Base-by-base conservation (phyloP, 2,329 filamentous ascomycete species). In the Tolypocladium ophioglossoides region DNA sequence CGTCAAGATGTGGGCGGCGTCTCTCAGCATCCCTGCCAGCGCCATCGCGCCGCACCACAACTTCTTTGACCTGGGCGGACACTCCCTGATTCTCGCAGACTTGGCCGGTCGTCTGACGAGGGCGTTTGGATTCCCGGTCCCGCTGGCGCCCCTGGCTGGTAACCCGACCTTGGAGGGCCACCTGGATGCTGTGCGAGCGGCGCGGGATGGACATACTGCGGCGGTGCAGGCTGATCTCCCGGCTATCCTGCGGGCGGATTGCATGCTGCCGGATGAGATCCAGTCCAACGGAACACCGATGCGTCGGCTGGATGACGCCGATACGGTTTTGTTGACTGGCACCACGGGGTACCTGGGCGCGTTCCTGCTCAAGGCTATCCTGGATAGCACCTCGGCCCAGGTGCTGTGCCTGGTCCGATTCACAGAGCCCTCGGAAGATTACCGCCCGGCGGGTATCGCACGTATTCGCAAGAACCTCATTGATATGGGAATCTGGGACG, bases 51-150 rank as follows among this genome's bases (percentile, higher is more conserved):
- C 74, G 2, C 83, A 88, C 57, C 84, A 89, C 66, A 86, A 84
- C 66, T 92, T 92, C 69, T 92, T 91, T 65, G 88, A 91, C 56
- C 73, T 92, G 2, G 88, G 88, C 38, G 88, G 88, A 0, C 88
- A 92, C 68, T 91, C 87, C 0, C 72, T 92, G 52, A 83, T 83
- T 2, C 78, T 92, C n/a, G 88, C 88, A 0, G 85, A 90, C 56
- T 76, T 92, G 30, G 83, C 87, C n/a, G 83, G 83, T 30, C 81
- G 83, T 37, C 67, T 91, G 16, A 83, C 85, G 0, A 81, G 81
- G 55, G 78, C 78, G 0, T 90, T 89, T 62, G 87, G 86, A 5
- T 87, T 91, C 65, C 79, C 84, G 0, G 80, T 92, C 1, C 84
- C 87, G 2, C 77, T 91, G 20, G 80, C 79, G 52, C 83, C 84